Percentiles rank a stretch among this genome's conserved stretches.
Conservation (phyloP, 2,329 filamentous ascomycete genomes). For the Claviceps arundinis region DNA sequence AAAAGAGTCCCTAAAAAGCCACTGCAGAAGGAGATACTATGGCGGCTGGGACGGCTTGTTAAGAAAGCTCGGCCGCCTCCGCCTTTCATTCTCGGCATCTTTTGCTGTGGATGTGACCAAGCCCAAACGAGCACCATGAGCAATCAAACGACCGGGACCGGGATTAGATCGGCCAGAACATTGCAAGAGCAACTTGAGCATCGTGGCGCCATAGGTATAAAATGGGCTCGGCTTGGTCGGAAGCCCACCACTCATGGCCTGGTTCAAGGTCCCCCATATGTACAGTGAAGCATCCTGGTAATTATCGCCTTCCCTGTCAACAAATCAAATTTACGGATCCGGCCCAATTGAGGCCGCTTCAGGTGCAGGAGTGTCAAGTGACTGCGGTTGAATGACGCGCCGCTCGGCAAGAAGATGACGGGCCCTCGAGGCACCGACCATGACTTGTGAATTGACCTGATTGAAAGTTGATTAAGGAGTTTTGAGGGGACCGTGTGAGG, state of each 20-base stretch:
- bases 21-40: constrained; percentile 2
- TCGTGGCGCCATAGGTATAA: not conserved
- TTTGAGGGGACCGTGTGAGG: not conserved
- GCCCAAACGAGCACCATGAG: not conserved
- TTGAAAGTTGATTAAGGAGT: not conserved
- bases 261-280: not conserved
- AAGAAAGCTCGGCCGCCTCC: constrained; percentile 2
- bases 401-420: not conserved
- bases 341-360: not conserved
- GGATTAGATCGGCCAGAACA: not conserved
- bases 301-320: not conserved
- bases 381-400: not conserved
- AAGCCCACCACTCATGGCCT: not conserved
- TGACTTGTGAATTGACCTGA: not conserved
- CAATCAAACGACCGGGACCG: not conserved
- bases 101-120: not conserved
- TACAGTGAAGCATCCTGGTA: not conserved
- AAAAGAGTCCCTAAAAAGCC: not conserved
- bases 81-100: not conserved
- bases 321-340: not conserved
- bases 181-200: not conserved
- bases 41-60: constrained; percentile 1
- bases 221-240: not conserved
- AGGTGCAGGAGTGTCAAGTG: not conserved
- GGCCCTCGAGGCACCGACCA: not conserved